phyloP scores from a whole-genome alignment of 352 stramenopile species.

The Phytophthora melonis region DNA sequence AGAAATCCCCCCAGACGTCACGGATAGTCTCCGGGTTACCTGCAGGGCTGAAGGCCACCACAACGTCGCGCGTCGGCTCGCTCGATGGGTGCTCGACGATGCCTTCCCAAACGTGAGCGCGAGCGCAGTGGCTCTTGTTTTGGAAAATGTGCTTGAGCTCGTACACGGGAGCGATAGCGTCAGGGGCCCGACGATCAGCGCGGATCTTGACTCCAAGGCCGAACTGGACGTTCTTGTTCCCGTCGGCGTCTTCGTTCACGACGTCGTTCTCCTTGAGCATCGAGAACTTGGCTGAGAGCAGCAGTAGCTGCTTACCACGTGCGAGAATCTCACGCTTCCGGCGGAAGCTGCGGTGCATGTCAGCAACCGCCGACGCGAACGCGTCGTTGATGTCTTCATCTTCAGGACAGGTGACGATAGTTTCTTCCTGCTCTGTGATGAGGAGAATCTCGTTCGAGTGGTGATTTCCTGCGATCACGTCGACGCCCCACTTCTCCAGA shows the following conservation, averaged over 20 bases:
- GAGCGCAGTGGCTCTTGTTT: constrained; percentile 83
- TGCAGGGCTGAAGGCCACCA: constrained; percentile 84
- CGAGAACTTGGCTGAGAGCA: constrained; percentile 88
- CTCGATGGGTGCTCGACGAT: constrained; percentile 49
- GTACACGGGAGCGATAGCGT: constrained; percentile 68
- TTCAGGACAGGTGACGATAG: constrained; percentile 77
- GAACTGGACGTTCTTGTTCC: constrained; percentile 91
- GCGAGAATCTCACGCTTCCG: constrained; percentile 78
- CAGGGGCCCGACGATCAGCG: constrained; percentile 59
- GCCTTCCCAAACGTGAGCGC: constrained; percentile 83
- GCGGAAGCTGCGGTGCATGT: constrained; percentile 82
- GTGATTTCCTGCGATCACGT: constrained; percentile 81
- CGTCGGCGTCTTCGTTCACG: constrained; percentile 86
- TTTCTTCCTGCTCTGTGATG: constrained; percentile 84
- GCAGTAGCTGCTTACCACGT: constrained; percentile 79
- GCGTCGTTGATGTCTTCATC: constrained; percentile 86
- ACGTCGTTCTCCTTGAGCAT: constrained; percentile 90
- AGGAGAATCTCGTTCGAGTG: constrained; percentile 75
- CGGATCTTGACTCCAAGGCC: constrained; percentile 81
- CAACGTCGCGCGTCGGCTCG: constrained; percentile 60
- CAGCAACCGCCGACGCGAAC: constrained; percentile 76
- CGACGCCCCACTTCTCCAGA: constrained; percentile 84
- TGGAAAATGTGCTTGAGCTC: constrained; percentile 90
- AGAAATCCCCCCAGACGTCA: constrained; percentile 88
- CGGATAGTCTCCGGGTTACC: constrained; percentile 85